Percentiles rank a stretch among this genome's conserved stretches.
Conservation (phyloP, 2,329 filamentous ascomycete species). For the Fusarium musae region DNA sequence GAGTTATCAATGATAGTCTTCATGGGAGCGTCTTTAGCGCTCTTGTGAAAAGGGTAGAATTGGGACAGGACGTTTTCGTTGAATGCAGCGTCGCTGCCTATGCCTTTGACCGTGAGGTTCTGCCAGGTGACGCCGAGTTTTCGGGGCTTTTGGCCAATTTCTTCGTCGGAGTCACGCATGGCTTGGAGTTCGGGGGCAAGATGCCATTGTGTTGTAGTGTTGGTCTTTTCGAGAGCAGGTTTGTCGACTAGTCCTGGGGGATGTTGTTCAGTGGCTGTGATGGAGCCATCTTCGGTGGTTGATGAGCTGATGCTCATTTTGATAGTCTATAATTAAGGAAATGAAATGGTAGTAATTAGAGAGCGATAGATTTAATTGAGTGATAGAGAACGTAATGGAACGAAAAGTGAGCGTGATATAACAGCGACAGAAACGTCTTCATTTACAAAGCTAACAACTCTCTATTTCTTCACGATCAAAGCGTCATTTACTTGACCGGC, state of each 20-base stretch:
- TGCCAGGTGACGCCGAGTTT: conserved; percentile 73
- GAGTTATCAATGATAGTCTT: conserved; percentile 72
- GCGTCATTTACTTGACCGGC: not conserved
- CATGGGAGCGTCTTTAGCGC: conserved; percentile 64
- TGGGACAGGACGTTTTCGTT: conserved; percentile 73
- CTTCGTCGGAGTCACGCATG: not conserved
- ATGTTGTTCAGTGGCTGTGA: not conserved
- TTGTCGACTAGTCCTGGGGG: not conserved
- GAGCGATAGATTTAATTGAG: too few relatives aligned
- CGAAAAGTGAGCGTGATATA: not conserved
- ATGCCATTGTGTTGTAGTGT: not conserved
- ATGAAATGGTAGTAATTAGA: not conserved
- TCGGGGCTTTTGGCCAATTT: conserved; percentile 39
- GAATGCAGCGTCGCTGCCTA: conserved; percentile 69
- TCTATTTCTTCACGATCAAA: not conserved
- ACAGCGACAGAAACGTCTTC: not conserved
- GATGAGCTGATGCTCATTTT: not conserved
- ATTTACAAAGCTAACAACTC: not conserved
- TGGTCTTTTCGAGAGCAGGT: not conserved
- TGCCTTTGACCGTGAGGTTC: conserved; percentile 70
- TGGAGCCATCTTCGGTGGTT: not conserved
- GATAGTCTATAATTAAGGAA: fast-evolving
- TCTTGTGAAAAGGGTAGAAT: conserved; percentile 62
- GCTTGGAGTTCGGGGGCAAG: not conserved
- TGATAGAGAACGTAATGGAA: not conserved